Evolutionary conservation across 768 basidiomycete genomes (phyloP).

Genomic region (Piloderma croceum): DNA sequence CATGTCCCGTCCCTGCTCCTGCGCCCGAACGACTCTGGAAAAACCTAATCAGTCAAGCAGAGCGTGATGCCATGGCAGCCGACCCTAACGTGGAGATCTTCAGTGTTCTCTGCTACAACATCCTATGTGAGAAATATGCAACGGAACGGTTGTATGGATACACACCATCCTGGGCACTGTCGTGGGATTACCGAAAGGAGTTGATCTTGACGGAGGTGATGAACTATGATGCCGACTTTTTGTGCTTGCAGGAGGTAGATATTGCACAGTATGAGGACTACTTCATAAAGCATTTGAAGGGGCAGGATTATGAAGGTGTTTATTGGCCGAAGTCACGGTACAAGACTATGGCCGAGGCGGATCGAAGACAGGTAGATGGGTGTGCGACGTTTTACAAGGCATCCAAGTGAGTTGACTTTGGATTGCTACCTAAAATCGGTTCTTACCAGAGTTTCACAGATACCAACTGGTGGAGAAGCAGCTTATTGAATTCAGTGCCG

Average conservation of each 20-base stretch:
- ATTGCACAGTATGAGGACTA: conserved; percentile 89
- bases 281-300: conserved; percentile 67
- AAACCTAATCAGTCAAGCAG: conserved; percentile 49
- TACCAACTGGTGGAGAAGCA: conserved; percentile 92
- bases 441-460: conserved; percentile 33
- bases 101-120: conserved; percentile 86
- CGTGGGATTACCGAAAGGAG: conserved; percentile 93
- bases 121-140: conserved; percentile 87
- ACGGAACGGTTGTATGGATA: conserved; percentile 90
- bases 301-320: conserved; percentile 83
- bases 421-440: background rate
- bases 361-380: conserved; percentile 87
- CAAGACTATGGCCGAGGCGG: conserved; percentile 85
- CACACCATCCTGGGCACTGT: conserved; percentile 92
- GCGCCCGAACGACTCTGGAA: conserved; percentile 83
- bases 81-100: conserved; percentile 73
- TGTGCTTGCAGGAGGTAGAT: conserved; percentile 96
- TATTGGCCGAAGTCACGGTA: conserved; percentile 91
- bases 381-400: conserved; percentile 95
- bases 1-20: conserved; percentile 72
- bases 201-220: conserved; percentile 81
- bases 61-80: conserved; percentile 52
- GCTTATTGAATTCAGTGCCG: conserved; percentile 86
- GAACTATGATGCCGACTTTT: conserved; percentile 76
- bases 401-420: conserved; percentile 56